These are phyloP conservation scores for Cladophialophora carrionii DNA, from an alignment of 2,329 filamentous ascomycete genomes.

Conservation along the genomic window DNA sequence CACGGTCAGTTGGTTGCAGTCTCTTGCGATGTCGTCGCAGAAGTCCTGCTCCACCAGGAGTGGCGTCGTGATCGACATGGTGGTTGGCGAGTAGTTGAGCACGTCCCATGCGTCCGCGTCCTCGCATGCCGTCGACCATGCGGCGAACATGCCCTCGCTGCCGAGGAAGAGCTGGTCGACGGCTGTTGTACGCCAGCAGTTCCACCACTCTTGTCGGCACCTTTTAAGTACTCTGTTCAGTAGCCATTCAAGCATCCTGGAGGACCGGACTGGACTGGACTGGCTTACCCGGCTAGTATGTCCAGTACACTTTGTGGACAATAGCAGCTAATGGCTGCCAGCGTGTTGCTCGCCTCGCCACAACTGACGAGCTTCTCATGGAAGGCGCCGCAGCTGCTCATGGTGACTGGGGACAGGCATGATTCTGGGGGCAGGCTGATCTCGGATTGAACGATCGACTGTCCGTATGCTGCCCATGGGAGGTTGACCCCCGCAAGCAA, in stretches of 20 bases:
- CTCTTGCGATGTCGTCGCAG: background rate
- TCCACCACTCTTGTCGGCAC: conserved; percentile 1
- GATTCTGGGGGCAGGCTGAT: background rate
- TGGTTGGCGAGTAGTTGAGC: background rate
- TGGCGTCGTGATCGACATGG: background rate
- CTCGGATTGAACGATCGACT: background rate
- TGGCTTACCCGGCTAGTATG: background rate
- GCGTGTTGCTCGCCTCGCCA: background rate
- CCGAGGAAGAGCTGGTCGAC: background rate
- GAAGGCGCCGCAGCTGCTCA: conserved; percentile 1
- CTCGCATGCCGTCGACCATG: background rate
- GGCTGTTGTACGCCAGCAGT: background rate
- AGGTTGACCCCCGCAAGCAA: background rate
- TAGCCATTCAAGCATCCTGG: background rate
- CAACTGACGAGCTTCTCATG: background rate
- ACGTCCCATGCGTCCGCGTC: background rate
- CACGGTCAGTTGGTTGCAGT: background rate
- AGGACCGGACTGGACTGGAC: background rate
- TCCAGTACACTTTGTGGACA: background rate
- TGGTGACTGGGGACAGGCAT: background rate
- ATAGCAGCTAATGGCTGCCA: background rate
- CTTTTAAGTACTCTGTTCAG: background rate
- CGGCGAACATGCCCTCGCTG: background rate
- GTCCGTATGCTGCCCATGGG: background rate
- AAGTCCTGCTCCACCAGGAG: background rate